Evolutionary conservation across 352 stramenopile genomes (phyloP), one percentile per base, ranked within the genome.

Genomic region (Globisporangium barbulae): DNA sequence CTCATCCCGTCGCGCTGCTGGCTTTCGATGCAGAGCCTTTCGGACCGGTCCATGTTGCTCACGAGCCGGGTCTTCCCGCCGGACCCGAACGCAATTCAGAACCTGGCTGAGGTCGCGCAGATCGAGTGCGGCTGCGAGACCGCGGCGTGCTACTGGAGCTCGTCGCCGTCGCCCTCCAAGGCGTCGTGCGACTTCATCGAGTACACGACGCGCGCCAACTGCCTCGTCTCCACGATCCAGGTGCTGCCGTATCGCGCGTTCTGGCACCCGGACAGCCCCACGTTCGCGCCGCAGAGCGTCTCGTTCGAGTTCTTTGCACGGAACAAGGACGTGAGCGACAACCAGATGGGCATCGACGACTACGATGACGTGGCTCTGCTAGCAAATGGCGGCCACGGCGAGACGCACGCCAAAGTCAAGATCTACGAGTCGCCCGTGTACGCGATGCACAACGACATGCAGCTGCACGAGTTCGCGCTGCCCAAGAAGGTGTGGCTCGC

Each of bases 211-310:
- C 59, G 68, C 31, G 55, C 73, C 12, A 65, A 73, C 45, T 81
- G 70, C 45, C 31, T 94, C 48, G 65, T 94, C 3, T 61, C 68
- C 19, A 68, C 54, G 4, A 61, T 92, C 19, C 70, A 89, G 41
- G 33, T 92, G n/a, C 59, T 91, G 39, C 83, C 85, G 5, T 94
- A 94, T 68, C 73, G 81, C 31, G 83, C 86, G 13, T 92, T 90
- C 49, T 91, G 81, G 83, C 85, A 91, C 44, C 83, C 85, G 2
- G 72, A 79, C 31, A 89, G 73, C 19, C 83, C 85, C 1, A 90
- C 83, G 50, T 94, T 90, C 64, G 83, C 73, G 0, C 85, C 83
- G 0, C 70, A 75, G 53, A 59, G 74, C 22, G 59, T 90, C 25
- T 90, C 79, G 4, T 83, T 93, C 49, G 69, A 65, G 39, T 78